These are phyloP conservation scores for Meyerozyma carpophila DNA, from an alignment of 1,139 yeast genomes.

Conservation along the genomic window DNA sequence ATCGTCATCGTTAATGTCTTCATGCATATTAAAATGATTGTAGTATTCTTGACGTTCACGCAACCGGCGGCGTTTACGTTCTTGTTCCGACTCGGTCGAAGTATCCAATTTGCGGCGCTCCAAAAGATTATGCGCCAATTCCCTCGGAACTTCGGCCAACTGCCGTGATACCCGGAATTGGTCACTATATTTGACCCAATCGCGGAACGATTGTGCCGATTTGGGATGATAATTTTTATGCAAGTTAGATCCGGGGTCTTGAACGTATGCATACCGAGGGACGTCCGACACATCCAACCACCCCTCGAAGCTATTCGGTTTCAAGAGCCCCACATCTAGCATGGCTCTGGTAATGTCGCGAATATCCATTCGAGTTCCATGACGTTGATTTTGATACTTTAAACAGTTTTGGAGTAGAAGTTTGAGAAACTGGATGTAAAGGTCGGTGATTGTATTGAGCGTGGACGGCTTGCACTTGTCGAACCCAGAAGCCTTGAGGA, in stretches of 20 bases:
- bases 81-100: constrained; percentile 2
- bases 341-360: constrained; percentile 62
- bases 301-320: constrained; percentile 27
- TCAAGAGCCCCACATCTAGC: constrained; percentile 47
- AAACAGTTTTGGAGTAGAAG: constrained; percentile 40
- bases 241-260: constrained; percentile 10
- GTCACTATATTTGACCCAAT: constrained; percentile 33
- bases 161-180: constrained; percentile 18
- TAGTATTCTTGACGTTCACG: constrained; percentile 34
- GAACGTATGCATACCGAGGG: constrained; percentile 8
- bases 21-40: constrained; percentile 28
- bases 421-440: constrained; percentile 51
- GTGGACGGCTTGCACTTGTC: constrained; percentile 63
- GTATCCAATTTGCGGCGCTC: constrained; percentile 14
- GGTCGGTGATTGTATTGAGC: constrained; percentile 58
- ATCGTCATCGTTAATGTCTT: constrained; percentile 19
- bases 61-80: constrained; percentile 11
- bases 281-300: constrained; percentile 13
- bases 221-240: constrained; percentile 28
- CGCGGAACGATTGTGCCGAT: constrained; percentile 30
- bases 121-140: constrained; percentile 27
- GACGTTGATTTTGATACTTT: constrained; percentile 12
- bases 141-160: constrained; percentile 29
- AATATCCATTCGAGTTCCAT: constrained; percentile 26
- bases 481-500: constrained; percentile 66